Conservation (phyloP, 148 eudicot genomes). For the Pouteria glomerata region DNA sequence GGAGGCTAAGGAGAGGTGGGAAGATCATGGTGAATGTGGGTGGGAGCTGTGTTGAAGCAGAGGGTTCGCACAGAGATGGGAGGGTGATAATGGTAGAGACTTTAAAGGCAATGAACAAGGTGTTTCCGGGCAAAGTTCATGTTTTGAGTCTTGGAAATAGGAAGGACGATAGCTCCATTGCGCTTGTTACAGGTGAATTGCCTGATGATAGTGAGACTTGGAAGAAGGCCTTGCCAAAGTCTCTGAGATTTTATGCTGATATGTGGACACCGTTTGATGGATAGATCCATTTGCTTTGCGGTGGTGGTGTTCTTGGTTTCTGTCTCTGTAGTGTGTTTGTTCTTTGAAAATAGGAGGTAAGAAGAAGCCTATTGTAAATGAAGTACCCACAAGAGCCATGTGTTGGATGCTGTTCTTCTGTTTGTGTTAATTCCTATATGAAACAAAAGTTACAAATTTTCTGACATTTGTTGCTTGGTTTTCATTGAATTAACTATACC, state of each 20-base stretch:
- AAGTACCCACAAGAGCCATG: background rate
- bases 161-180: slow-evolving; percentile 72
- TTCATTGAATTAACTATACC: too few species aligned
- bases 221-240: slow-evolving; percentile 53
- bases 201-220: slow-evolving; percentile 44
- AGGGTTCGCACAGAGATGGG: slow-evolving; percentile 66
- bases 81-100: slow-evolving; percentile 63
- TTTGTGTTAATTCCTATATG: background rate
- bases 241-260: slow-evolving; percentile 61
- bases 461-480: too few species aligned
- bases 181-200: slow-evolving; percentile 61
- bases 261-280: slow-evolving; percentile 50
- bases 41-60: slow-evolving; percentile 86
- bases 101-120: slow-evolving; percentile 65
- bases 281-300: background rate
- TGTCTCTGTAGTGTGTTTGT: background rate
- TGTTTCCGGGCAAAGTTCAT: slow-evolving; percentile 37
- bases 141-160: slow-evolving; percentile 61
- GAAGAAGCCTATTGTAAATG: background rate
- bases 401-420: slow-evolving; percentile 1
- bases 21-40: slow-evolving; percentile 94
- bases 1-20: slow-evolving; percentile 64
- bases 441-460: too few species aligned
- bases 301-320: background rate
- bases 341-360: background rate